Evolutionary conservation across 805 yeast genomes (phyloP), one percentile per base, ranked within the genome.

Genomic region (Sungouiozyma intestinalis): DNA sequence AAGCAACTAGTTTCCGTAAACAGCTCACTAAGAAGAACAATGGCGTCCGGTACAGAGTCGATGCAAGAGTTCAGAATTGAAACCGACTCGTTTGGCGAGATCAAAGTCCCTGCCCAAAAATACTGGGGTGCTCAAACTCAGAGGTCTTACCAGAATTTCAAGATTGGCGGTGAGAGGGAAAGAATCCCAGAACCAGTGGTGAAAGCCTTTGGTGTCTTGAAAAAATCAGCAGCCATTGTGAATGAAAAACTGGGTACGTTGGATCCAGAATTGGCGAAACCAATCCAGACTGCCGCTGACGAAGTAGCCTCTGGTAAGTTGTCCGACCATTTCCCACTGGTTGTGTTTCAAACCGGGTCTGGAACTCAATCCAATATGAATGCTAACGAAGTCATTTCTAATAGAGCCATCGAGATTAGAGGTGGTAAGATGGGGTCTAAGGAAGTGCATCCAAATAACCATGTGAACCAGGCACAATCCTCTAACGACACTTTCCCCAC

Each of bases 61-160:
- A 29, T 38, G 38, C 18, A 32, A 9, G 39, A 40, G 18, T 58
- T 52, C 48, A 59, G 98, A 70, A 76, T 74, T 44, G 98, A 90
- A 65, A 74, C 86, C 45, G 98, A 90, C 68, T 97, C 97, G 40
- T 92, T 90, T 59, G 98, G 98, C 54, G 95, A 85, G 62, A 83
- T 92, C 58, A 86, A 87, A 62, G 98, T 90, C 40, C 87, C 85
- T 45, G 69, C 77, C 49, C 74, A 84, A 55, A 79, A 76, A 64
- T 90, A 90, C 74, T 90, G 96, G 90, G 98, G 98, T 47, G 97
- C 97, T 36, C 98, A 92, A 69, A 92, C 98, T 48, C 88, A 84
- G 59, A 79, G 97, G 68, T 88, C 97, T 16, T 74, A 78, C 53
- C 81, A 79, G 67, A 92, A 92, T 75, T 92, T 92, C 74, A 84